Evolutionary conservation across 2,329 filamentous ascomycete species (phyloP), one percentile per base, ranked within the genome.

Genomic region (Elsinoe perseae): DNA sequence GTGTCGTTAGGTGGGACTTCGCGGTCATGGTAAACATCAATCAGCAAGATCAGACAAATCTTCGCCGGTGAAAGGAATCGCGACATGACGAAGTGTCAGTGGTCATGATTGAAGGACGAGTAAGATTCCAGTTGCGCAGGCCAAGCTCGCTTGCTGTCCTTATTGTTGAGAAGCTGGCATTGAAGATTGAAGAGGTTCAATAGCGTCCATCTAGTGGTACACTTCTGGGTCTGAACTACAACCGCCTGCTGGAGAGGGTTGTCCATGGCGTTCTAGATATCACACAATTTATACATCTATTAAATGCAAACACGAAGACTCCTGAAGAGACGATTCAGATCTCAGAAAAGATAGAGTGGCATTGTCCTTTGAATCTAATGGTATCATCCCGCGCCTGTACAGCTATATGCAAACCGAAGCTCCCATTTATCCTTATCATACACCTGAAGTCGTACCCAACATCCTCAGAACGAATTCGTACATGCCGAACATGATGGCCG

Each of bases 401-500:
- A 34, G 44, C 16, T 30, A 32, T 16, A 50, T 32, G 27, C 44
- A 50, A 44, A 50, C 5, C 44, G 25, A 25, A 16, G 12, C 14
- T 12, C 4, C 12, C 43, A n/a, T n/a, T 25, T 30, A 16, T 50
- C n/a, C 44, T 9, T 56, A 54, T 23, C 55, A 58, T 44, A 72
- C 66, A 55, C 72, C 71, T 57, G 72, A 72, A 50, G 68, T 73
- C 59, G 74, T 71, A 2, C 75, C 75, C 38, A 78, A 61, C 10
- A 73, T 65, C 63, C 73, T 73, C 56, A 78, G 62, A n/a, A 77
- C 73, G n/a, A 69, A 72, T 61, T 78, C 76, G 56, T 77, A 95
- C 77, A 93, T 93, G 71, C 89, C 90, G 70, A 96, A 95, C 87
- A 95, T 96, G 70, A 97, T 95, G 63, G 88, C 90, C 6, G 92